Evolutionary conservation across 176 grass and related monocot genomes (phyloP).

Genomic region (Aegilops longissima): DNA sequence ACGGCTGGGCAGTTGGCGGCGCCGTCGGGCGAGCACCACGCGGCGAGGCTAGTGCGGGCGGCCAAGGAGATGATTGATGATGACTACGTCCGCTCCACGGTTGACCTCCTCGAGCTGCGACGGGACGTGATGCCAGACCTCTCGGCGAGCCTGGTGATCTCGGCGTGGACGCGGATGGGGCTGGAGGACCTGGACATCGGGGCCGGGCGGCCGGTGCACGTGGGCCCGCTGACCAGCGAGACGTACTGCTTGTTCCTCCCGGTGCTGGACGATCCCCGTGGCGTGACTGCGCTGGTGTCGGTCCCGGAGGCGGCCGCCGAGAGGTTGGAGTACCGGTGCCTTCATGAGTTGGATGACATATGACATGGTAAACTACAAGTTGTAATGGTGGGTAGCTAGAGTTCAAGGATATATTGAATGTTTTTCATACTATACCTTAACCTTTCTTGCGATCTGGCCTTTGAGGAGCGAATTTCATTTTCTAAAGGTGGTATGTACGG

Average conservation of each 20-base stretch:
- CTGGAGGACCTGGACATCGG: constrained; percentile 81
- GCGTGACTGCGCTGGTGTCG: constrained; percentile 44
- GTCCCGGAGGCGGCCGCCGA: no score
- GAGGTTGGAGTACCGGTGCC: neutral
- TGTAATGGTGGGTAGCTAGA: no score
- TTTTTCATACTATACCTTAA: no score
- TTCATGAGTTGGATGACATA: no score
- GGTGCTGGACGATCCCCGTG: constrained; percentile 49
- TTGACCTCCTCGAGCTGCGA: constrained; percentile 72
- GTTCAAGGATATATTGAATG: no score
- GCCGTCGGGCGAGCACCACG: neutral
- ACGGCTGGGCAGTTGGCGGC: constrained; percentile 41
- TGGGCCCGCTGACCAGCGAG: constrained; percentile 85
- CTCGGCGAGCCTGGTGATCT: constrained; percentile 77
- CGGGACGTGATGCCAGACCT: constrained; percentile 57
- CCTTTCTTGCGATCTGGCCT: no score
- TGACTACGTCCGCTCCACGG: constrained; percentile 42
- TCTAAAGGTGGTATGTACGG: no score
- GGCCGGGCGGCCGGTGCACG: constrained; percentile 51
- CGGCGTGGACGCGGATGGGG: constrained; percentile 68
- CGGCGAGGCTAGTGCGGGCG: constrained; percentile 58
- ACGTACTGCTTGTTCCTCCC: constrained; percentile 85
- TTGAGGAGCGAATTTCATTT: no score
- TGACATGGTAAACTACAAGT: no score
- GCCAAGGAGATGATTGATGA: constrained; percentile 38